Percentiles rank a stretch among this genome's conserved stretches.
Conservation (phyloP, 2,329 filamentous ascomycete genomes). For the Mariannaea sp. region DNA sequence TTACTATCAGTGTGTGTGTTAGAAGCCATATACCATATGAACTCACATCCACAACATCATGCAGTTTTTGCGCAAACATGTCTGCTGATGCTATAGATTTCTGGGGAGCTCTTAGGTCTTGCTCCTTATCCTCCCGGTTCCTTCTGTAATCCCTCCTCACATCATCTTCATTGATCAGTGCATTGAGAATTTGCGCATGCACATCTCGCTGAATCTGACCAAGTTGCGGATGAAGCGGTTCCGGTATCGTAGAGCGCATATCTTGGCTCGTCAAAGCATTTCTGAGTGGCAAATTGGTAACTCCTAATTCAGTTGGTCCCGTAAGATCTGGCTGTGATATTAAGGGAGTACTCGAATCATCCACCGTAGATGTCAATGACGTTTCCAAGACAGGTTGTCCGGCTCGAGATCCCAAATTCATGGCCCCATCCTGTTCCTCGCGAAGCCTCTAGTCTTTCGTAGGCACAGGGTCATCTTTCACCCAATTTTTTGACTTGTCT, state of each 20-base stretch:
- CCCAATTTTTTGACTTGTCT: background rate
- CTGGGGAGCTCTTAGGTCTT: background rate
- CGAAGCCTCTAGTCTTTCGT: background rate
- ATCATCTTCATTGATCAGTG: slow-evolving; percentile 16
- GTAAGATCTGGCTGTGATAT: slow-evolving; percentile 9
- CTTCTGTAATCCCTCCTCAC: background rate
- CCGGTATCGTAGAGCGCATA: no score
- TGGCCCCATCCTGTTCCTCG: slow-evolving; percentile 5
- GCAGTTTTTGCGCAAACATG: slow-evolving; percentile 25
- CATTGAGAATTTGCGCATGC: slow-evolving; percentile 27
- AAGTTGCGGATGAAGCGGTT: background rate
- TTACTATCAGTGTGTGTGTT: slow-evolving; percentile 20
- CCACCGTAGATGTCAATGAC: slow-evolving; percentile 6
- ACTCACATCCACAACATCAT: slow-evolving; percentile 36
- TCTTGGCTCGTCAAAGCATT: background rate
- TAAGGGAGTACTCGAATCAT: slow-evolving; percentile 11
- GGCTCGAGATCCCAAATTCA: slow-evolving; percentile 14
- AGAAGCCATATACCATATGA: background rate
- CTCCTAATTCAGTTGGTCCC: slow-evolving; percentile 1
- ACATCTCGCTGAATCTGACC: slow-evolving; percentile 16
- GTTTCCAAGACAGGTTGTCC: slow-evolving; percentile 17
- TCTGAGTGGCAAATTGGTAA: background rate
- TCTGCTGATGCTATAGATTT: slow-evolving; percentile 2
- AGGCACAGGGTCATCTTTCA: background rate
- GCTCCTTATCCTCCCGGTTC: background rate